These are phyloP conservation scores for Lasiodiplodia hormozganensis DNA, from an alignment of 2,329 filamentous ascomycete species.

Conservation along the genomic window DNA sequence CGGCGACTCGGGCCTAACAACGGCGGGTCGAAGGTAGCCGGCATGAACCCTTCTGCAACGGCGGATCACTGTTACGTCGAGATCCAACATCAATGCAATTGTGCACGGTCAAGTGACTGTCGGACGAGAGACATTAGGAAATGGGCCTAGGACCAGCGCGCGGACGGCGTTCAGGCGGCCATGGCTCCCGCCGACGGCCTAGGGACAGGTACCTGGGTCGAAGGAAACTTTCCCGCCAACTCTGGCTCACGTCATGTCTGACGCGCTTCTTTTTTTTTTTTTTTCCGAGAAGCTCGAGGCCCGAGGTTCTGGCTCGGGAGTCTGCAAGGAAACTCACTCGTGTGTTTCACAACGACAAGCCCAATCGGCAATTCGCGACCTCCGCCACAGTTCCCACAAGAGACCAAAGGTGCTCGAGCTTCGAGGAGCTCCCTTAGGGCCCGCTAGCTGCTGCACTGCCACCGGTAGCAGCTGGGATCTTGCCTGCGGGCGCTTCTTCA, in stretches of 20 bases:
- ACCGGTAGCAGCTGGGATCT: conserved; percentile 7
- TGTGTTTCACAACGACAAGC: conserved; percentile 14
- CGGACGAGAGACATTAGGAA: conserved; percentile 1
- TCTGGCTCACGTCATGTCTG: conserved; percentile 8
- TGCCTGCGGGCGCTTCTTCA: conserved; percentile 2
- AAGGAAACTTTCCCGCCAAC: neutral
- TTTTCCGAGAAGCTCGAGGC: conserved; percentile 4
- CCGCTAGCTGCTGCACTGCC: conserved; percentile 22
- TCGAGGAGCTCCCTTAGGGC: neutral
- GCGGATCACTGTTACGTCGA: conserved; percentile 11
- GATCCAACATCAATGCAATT: neutral
- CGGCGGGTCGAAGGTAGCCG: neutral
- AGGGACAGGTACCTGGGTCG: neutral
- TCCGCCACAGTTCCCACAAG: neutral
- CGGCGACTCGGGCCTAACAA: conserved; percentile 1
- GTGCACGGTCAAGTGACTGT: neutral
- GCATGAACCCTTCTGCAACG: conserved; percentile 9
- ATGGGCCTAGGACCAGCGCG: conserved; percentile 8
- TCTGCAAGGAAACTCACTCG: conserved; percentile 1
- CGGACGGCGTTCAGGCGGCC: neutral
- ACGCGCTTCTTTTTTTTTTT: conserved; percentile 4
- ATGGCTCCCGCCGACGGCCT: neutral
- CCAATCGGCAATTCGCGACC: neutral
- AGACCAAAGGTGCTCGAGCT: conserved; percentile 2
- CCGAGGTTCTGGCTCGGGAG: conserved; percentile 11